A percentile compares a stretch with the other conserved stretches of the same genome.
Conservation (phyloP, 129 eudicot species). For the Flaveria robusta region DNA sequence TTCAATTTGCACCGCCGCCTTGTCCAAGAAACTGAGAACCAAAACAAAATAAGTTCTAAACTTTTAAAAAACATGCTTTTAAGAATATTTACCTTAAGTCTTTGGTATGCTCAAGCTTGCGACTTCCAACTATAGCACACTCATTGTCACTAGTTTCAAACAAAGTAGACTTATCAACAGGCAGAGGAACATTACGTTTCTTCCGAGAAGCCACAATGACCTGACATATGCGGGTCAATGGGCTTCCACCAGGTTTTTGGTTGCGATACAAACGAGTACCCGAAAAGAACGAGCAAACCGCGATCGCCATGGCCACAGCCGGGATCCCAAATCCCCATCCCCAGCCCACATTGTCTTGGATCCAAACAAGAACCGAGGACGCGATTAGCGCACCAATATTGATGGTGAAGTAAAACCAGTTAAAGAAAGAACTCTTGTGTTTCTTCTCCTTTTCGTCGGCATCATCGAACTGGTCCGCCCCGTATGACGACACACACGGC, state of each 20-base stretch:
- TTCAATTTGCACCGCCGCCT: constrained; percentile 64
- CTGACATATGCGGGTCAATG: constrained; percentile 61
- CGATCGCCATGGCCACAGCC: constrained; percentile 73
- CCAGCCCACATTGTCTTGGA: constrained; percentile 71
- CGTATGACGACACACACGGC: constrained; percentile 71
- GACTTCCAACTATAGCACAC: constrained; percentile 55
- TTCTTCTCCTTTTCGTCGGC: constrained; percentile 58
- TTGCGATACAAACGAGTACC: constrained; percentile 63
- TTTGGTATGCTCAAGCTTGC: constrained; percentile 67
- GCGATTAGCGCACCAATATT: constrained; percentile 72
- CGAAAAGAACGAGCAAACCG: constrained; percentile 58
- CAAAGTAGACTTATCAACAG: constrained; percentile 42
- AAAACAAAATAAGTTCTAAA: constrained; percentile 16
- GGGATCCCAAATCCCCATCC: constrained; percentile 87
- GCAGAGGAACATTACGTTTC: constrained; percentile 42
- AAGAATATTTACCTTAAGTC: constrained; percentile 43
- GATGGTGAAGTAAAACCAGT: constrained; percentile 71
- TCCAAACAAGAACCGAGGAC: constrained; percentile 67
- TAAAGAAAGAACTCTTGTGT: constrained; percentile 58
- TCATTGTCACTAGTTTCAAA: constrained; percentile 56
- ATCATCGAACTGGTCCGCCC: constrained; percentile 78
- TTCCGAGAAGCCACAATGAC: constrained; percentile 62
- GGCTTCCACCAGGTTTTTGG: constrained; percentile 72
- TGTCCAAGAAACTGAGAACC: constrained; percentile 65
- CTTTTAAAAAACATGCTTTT: background rate